phyloP scores from a whole-genome alignment of 2,329 filamentous ascomycete genomes.

The Diatrype stigma region DNA sequence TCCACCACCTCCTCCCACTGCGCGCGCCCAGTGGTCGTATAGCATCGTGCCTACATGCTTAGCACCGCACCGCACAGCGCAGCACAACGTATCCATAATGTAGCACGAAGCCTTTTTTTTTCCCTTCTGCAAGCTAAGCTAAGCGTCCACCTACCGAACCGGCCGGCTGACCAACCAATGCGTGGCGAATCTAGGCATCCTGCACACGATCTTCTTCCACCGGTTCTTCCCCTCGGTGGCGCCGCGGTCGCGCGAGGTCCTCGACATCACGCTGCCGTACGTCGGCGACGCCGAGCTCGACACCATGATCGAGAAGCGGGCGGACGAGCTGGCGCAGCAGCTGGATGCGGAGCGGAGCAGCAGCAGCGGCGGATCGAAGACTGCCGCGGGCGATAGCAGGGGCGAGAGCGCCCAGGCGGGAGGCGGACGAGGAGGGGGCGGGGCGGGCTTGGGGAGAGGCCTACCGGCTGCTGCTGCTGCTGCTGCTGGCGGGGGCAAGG shows the following conservation, averaged over 20 bases:
- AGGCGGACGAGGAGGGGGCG: constrained; percentile 34
- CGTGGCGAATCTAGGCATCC: constrained; percentile 63
- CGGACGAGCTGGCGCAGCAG: constrained; percentile 73
- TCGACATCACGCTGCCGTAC: constrained; percentile 84
- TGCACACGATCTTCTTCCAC: constrained; percentile 98
- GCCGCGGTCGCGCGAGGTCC: constrained; percentile 80
- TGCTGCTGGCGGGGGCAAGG: not conserved
- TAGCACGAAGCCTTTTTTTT: too few relatives aligned
- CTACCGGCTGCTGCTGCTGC: too few relatives aligned
- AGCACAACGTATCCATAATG: too few relatives aligned
- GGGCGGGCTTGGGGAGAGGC: not conserved
- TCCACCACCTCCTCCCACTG: not conserved
- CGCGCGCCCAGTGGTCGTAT: too few relatives aligned
- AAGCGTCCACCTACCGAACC: too few relatives aligned
- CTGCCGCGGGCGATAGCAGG: too few relatives aligned
- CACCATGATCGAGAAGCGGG: constrained; percentile 87
- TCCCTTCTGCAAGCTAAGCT: too few relatives aligned
- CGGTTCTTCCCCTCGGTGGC: constrained; percentile 87
- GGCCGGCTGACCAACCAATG: constrained; percentile 11
- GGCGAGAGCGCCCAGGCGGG: constrained; percentile 69
- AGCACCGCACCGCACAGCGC: too few relatives aligned
- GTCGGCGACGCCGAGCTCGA: constrained; percentile 89
- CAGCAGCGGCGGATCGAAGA: too few relatives aligned
- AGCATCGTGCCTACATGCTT: too few relatives aligned
- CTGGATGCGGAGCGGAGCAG: constrained; percentile 56